Conservation (phyloP, 2,329 filamentous ascomycete genomes). For the Cordyceps cicadae region DNA sequence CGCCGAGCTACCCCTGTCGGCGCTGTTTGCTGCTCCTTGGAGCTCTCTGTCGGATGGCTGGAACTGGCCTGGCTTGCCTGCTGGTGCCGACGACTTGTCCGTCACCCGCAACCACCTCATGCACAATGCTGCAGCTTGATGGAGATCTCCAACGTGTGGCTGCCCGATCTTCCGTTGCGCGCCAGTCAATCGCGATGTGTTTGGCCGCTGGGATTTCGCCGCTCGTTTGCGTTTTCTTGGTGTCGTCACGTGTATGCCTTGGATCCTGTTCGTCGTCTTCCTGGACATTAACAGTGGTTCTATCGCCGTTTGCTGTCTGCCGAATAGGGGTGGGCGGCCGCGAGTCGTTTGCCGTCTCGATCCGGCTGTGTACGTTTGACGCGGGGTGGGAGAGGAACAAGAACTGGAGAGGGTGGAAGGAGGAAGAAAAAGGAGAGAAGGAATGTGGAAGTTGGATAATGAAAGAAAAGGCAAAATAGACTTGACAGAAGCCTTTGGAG, state of each 20-base stretch:
- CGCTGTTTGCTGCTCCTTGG: background rate
- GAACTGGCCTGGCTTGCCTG: background rate
- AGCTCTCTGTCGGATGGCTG: background rate
- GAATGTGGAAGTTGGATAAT: background rate
- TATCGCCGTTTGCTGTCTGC: background rate
- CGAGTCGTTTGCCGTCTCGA: background rate
- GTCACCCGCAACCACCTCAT: background rate
- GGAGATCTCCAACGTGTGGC: background rate
- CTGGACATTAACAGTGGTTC: constrained; percentile 4
- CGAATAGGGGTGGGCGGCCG: background rate
- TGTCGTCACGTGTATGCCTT: constrained; percentile 1
- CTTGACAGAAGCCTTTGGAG: background rate
- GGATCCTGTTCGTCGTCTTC: background rate
- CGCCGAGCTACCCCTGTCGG: constrained; percentile 4
- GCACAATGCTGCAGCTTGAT: constrained; percentile 4
- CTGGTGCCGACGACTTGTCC: background rate
- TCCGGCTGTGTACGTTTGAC: background rate
- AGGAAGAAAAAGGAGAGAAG: background rate
- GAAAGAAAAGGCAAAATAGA: background rate
- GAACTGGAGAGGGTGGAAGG: background rate
- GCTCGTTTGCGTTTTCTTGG: background rate
- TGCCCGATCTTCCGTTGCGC: background rate
- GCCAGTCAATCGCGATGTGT: background rate
- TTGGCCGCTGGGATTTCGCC: background rate
- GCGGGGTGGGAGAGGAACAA: background rate